Conservation (phyloP, 2,329 filamentous ascomycete species). For the Microsporum canis region DNA sequence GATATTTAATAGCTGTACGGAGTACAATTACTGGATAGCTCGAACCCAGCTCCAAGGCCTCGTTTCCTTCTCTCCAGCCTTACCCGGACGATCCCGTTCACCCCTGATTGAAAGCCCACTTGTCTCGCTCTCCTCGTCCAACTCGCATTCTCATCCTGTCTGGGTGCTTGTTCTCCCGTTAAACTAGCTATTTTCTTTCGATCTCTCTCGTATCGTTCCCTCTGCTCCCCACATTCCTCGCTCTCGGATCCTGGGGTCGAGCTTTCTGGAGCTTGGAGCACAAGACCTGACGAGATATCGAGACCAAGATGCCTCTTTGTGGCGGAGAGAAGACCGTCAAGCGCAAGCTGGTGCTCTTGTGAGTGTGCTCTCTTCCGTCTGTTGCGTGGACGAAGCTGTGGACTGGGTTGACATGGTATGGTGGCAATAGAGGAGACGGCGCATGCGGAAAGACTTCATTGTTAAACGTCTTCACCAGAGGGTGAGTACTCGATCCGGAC, state of each 20-base stretch:
- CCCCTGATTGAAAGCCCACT: not conserved
- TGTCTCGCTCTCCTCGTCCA: not conserved
- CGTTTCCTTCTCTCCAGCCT: not conserved
- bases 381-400: not conserved
- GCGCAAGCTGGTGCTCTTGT: conserved; percentile 94
- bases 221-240: not conserved
- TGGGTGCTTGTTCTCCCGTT: not conserved
- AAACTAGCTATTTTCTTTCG: not conserved
- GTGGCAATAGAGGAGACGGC: conserved; percentile 64
- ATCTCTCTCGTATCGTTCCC: not conserved
- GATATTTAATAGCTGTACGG: not conserved
- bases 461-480: conserved; percentile 96
- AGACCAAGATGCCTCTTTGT: conserved; percentile 36
- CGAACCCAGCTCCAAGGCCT: not conserved
- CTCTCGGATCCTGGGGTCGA: not conserved
- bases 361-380: conserved; percentile 13
- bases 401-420: not conserved
- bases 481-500: conserved; percentile 43
- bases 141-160: not conserved
- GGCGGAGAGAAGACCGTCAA: conserved; percentile 74
- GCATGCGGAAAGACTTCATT: conserved; percentile 95
- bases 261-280: not conserved
- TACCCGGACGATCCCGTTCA: not conserved
- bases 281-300: conserved; percentile 31
- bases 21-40: not conserved